Percentiles rank a stretch among this genome's conserved stretches.
These are phyloP conservation scores for Astrocystis sublimbata DNA, from an alignment of 495 filamentous ascomycete species.

Conservation along the genomic window DNA sequence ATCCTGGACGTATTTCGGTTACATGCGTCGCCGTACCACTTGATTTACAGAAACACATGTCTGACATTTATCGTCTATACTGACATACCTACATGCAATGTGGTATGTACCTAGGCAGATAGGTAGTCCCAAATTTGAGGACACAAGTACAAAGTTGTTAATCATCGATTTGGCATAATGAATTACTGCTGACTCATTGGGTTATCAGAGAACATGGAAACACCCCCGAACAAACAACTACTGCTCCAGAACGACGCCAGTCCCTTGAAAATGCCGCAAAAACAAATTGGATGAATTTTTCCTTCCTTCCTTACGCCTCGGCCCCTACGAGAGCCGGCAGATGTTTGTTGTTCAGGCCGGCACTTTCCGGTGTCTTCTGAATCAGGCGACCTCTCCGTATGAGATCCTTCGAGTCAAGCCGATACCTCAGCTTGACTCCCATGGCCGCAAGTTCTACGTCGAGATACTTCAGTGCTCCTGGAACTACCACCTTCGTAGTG, in stretches of 20 bases:
- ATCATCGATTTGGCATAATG: background rate
- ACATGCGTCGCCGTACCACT: constrained; percentile 4
- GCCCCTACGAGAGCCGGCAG: constrained; percentile 10
- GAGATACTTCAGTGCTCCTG: constrained; percentile 86
- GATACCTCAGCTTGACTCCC: constrained; percentile 89
- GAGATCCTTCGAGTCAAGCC: constrained; percentile 61
- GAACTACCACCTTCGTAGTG: constrained; percentile 87
- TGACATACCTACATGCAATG: no score
- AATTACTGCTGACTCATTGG: background rate
- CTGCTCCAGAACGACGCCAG: constrained; percentile 16
- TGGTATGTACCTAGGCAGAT: no score
- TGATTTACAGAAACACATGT: background rate
- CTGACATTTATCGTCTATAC: constrained; percentile 1
- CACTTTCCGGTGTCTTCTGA: constrained; percentile 27
- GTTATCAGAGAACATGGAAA: background rate
- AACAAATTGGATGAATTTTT: background rate
- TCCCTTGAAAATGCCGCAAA: constrained; percentile 3
- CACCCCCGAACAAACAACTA: constrained; percentile 2
- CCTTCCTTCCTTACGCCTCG: background rate
- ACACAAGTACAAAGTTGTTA: background rate
- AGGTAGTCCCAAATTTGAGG: background rate
- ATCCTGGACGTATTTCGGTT: constrained; percentile 17
- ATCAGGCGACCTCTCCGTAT: constrained; percentile 45
- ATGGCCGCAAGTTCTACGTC: constrained; percentile 95
- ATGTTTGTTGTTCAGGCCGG: constrained; percentile 30